These are phyloP conservation scores for Quercus gilva DNA, from an alignment of 306 rosid species.

Conservation along the genomic window DNA sequence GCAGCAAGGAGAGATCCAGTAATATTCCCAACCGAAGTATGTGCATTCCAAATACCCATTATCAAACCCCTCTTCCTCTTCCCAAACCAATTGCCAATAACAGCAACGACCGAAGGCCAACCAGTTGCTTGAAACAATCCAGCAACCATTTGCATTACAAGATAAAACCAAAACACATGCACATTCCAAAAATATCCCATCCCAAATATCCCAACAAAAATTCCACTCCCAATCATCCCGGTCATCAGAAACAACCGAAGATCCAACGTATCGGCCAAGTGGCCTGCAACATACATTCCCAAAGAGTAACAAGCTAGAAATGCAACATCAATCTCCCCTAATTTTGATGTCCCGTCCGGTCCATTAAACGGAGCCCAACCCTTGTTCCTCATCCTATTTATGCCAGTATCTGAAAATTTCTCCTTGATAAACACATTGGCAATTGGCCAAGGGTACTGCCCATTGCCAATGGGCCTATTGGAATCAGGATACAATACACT, in stretches of 20 bases:
- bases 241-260: conserved; percentile 51
- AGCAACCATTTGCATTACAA: conserved; percentile 68
- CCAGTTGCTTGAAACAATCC: conserved; percentile 86
- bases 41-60: conserved; percentile 91
- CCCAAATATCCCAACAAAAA: conserved; percentile 62
- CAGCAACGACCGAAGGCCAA: conserved; percentile 92
- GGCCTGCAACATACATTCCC: conserved; percentile 79
- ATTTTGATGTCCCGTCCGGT: conserved; percentile 50
- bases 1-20: conserved; percentile 76
- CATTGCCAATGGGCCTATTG: background rate
- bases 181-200: conserved; percentile 70
- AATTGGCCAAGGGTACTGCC: conserved; percentile 34
- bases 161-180: conserved; percentile 61
- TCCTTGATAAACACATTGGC: conserved; percentile 30
- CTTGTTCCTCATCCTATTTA: background rate
- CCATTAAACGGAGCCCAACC: conserved; percentile 78
- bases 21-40: conserved; percentile 81
- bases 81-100: conserved; percentile 86
- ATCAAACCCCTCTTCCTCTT: conserved; percentile 73
- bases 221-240: conserved; percentile 81
- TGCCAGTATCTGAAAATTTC: background rate
- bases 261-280: conserved; percentile 66
- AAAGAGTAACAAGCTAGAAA: conserved; percentile 63
- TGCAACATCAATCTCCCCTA: conserved; percentile 79
- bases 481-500: conserved; percentile 60